Percentiles rank a stretch among this genome's conserved stretches.
These are phyloP conservation scores for Geum urbanum DNA, from an alignment of 306 rosid species.

Conservation along the genomic window DNA sequence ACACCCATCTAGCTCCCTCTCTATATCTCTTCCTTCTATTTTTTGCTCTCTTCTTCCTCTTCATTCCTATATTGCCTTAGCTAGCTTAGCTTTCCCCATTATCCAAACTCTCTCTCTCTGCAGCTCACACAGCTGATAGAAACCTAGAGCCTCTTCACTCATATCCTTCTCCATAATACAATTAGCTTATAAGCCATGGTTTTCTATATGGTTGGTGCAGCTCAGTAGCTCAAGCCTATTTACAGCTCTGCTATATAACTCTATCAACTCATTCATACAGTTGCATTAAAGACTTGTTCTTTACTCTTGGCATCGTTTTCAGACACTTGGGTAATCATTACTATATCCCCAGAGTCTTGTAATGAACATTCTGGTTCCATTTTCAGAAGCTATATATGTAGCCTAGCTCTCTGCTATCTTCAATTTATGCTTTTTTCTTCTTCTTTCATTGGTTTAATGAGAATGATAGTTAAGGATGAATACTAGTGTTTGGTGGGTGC, in stretches of 20 bases:
- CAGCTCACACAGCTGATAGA: conserved; percentile 24
- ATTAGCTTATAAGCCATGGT: background rate
- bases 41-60: conserved; percentile 17
- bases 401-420: background rate
- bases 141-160: conserved; percentile 8
- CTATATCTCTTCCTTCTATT: conserved; percentile 31
- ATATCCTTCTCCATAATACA: conserved; percentile 13
- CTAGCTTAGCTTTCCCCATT: conserved; percentile 27
- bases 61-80: conserved; percentile 24
- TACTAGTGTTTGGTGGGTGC: background rate
- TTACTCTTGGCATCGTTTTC: conserved; percentile 11
- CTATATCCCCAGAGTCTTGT: conserved; percentile 2
- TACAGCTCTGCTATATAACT: background rate
- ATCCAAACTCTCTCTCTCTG: conserved; percentile 34
- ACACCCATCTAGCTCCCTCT: conserved; percentile 32
- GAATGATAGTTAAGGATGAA: background rate
- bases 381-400: background rate
- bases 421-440: background rate
- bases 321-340: conserved; percentile 32
- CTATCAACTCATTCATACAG: background rate
- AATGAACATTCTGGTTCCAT: conserved; percentile 9
- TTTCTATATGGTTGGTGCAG: conserved; percentile 11
- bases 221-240: background rate
- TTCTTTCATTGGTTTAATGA: background rate
- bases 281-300: conserved; percentile 20